A percentile compares a stretch with the other conserved stretches of the same genome.
phyloP scores from a whole-genome alignment of 805 yeast genomes.

The Cyberlindnera galapagoensis region DNA sequence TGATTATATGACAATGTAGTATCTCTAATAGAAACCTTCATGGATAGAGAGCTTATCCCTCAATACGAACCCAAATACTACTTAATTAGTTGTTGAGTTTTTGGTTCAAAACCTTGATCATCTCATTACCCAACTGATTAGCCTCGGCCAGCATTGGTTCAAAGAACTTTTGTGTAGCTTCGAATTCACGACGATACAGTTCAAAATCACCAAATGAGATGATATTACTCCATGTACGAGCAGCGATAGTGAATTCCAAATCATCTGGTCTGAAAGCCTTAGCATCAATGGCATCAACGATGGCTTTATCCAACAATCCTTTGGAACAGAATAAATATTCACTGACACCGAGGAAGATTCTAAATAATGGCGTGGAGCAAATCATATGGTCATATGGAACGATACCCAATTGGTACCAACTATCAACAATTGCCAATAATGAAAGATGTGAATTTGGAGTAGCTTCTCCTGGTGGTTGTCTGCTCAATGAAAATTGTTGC shows the following conservation, averaged over 20 bases:
- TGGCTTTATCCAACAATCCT: conserved; percentile 71
- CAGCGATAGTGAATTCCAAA: conserved; percentile 85
- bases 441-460: conserved; percentile 88
- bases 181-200: conserved; percentile 66
- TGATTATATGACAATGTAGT: too few species aligned
- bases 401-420: conserved; percentile 81
- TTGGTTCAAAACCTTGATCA: conserved; percentile 58
- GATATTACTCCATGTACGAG: conserved; percentile 78
- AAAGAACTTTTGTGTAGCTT: conserved; percentile 76
- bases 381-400: conserved; percentile 96
- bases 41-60: too few species aligned
- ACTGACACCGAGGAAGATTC: conserved; percentile 90
- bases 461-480: conserved; percentile 54
- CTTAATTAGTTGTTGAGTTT: too few species aligned
- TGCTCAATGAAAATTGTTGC: conserved; percentile 72
- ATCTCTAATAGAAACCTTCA: too few species aligned
- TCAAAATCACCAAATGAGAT: conserved; percentile 71
- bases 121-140: conserved; percentile 81
- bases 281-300: conserved; percentile 63
- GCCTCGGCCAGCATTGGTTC: conserved; percentile 86
- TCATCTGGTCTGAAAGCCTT: conserved; percentile 80
- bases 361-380: conserved; percentile 88
- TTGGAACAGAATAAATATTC: conserved; percentile 88
- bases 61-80: too few species aligned
- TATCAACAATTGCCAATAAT: conserved; percentile 83